Conservation (phyloP, 495 filamentous ascomycete species). For the Penicillium ucsense region DNA sequence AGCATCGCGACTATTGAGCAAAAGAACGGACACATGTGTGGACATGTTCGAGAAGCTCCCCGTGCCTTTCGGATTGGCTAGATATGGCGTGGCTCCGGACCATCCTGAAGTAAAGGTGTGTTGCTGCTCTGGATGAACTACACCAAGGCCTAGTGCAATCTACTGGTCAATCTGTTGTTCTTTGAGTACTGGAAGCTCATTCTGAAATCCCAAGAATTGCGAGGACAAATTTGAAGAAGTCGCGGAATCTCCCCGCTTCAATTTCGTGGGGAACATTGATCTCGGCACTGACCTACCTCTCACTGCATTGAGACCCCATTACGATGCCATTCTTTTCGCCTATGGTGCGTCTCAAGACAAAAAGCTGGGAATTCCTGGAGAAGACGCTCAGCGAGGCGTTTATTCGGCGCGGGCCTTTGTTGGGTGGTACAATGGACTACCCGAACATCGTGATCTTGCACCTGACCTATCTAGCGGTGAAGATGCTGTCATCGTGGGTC, state of each 20-base stretch:
- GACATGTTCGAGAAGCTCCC: constrained; percentile 97
- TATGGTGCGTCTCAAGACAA: constrained; percentile 85
- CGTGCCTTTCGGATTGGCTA: constrained; percentile 82
- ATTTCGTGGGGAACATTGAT: constrained; percentile 82
- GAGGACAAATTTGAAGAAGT: constrained; percentile 87
- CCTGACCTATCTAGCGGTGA: constrained; percentile 72
- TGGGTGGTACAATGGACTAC: constrained; percentile 96
- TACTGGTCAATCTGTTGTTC: no score
- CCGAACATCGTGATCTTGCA: constrained; percentile 65
- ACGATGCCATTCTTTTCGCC: constrained; percentile 85
- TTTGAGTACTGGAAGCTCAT: no score
- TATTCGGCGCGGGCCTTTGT: constrained; percentile 91
- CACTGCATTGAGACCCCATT: constrained; percentile 61
- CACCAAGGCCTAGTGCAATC: no score
- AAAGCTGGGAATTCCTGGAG: constrained; percentile 70
- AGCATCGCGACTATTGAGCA: constrained; percentile 70
- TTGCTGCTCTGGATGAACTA: neutral
- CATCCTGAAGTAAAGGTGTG: constrained; percentile 95
- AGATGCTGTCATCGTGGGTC: constrained; percentile 80
- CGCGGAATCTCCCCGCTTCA: constrained; percentile 69
- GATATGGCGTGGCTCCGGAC: constrained; percentile 92
- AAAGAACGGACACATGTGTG: constrained; percentile 58
- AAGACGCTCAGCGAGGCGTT: constrained; percentile 58
- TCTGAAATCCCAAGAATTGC: constrained; percentile 56
- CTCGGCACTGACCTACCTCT: constrained; percentile 70